Conservation (phyloP, 1,284 basidiomycete species). For the Ustilago trichophora region DNA sequence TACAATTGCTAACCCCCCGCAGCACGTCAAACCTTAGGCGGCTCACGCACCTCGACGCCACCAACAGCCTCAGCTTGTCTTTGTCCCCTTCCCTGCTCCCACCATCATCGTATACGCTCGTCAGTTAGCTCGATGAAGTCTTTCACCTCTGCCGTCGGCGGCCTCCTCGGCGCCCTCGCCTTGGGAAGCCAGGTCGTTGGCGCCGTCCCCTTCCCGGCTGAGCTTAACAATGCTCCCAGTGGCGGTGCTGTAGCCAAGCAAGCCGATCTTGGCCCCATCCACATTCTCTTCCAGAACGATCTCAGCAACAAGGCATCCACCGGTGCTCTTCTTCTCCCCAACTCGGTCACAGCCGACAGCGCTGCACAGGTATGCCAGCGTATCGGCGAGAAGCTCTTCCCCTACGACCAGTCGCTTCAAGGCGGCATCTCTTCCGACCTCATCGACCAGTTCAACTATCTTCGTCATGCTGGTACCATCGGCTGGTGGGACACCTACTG, state of each 20-base stretch:
- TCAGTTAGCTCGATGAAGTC: constrained; percentile 20
- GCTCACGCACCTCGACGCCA: no score
- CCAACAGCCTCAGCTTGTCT: no score
- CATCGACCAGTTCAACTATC: constrained; percentile 39
- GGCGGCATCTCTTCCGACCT: constrained; percentile 23
- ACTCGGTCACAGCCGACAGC: constrained; percentile 14
- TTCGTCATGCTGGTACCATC: constrained; percentile 22
- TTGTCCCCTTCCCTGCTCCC: no score
- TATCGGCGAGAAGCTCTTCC: constrained; percentile 46
- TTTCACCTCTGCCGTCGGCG: constrained; percentile 5
- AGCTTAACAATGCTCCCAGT: not conserved
- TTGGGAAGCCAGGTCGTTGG: constrained; percentile 7
- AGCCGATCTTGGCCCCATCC: constrained; percentile 27
- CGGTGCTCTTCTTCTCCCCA: constrained; percentile 44
- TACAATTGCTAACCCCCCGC: no score
- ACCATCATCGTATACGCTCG: no score
- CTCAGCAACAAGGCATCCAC: constrained; percentile 39
- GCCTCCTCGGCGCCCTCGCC: constrained; percentile 11
- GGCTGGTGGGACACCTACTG: constrained; percentile 25
- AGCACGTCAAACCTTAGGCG: no score
- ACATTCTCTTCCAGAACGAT: constrained; percentile 56
- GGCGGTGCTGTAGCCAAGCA: constrained; percentile 3
- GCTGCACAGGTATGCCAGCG: constrained; percentile 37
- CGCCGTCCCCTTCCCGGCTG: constrained; percentile 6
- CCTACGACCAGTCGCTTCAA: constrained; percentile 21